phyloP scores from a whole-genome alignment of 2,329 filamentous ascomycete species.

The Lizonia empirigonia region DNA sequence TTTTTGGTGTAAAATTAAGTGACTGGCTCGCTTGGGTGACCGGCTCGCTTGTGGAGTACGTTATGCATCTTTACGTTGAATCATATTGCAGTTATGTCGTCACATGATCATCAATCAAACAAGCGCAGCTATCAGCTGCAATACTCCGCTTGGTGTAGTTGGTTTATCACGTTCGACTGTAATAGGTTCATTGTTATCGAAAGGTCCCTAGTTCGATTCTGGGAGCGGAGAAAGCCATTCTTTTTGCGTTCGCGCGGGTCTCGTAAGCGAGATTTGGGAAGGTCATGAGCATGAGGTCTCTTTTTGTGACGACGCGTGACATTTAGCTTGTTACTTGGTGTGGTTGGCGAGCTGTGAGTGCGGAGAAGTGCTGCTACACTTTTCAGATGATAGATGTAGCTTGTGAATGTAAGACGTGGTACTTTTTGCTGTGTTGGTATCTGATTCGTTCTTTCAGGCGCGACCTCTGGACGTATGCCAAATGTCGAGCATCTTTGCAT shows the following conservation, averaged over 20 bases:
- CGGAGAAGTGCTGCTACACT: no score
- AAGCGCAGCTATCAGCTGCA: constrained; percentile 1
- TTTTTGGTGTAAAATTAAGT: no score
- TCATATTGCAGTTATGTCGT: not conserved
- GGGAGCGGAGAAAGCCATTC: constrained; percentile 8
- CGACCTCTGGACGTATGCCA: no score
- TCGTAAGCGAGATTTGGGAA: not conserved
- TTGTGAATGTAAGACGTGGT: no score
- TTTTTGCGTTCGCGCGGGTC: not conserved
- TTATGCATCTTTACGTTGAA: no score
- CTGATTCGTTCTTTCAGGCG: no score
- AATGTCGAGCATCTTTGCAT: no score
- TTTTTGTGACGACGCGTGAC: not conserved
- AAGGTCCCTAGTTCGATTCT: constrained; percentile 16
- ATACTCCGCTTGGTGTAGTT: constrained; percentile 13
- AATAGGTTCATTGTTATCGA: constrained; percentile 13
- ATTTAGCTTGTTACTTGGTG: not conserved
- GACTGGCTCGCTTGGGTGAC: no score
- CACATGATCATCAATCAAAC: constrained; percentile 1
- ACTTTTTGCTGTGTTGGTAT: no score
- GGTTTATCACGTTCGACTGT: constrained; percentile 16
- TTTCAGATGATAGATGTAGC: no score
- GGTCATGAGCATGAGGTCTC: not conserved
- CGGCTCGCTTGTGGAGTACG: no score
- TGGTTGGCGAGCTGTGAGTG: not conserved